Base-by-base conservation (phyloP, 2,329 filamentous ascomycete genomes). In the Aspergillus cejpii region DNA sequence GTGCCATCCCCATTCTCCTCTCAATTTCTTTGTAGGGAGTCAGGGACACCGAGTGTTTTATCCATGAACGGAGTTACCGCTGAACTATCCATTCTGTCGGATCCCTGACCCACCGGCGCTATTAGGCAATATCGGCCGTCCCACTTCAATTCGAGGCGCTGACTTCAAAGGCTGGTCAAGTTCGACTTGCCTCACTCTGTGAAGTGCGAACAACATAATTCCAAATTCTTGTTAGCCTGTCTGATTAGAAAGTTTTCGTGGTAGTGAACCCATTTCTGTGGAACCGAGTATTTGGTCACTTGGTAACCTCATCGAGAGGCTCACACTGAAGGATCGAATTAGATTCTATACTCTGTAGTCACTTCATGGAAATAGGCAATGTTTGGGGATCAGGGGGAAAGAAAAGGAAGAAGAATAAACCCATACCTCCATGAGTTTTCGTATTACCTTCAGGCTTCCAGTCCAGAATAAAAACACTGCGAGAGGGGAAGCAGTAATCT, bases 71-170 rank as follows among this genome's bases (percentile, higher is more conserved):
- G 43, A 49, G 37, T 40, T 48, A 47, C 49, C 47, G 48, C 50
- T 45, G 43, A 39, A 29, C 24, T 44, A 48, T 47, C 54, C 54
- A 57, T 43, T 49, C 53, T 55, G 51, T 49, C 53, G 54, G 54
- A 52, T 50, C 44, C 33, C 38, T 27, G 51, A 43, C 53, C 53
- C 53, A 57, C 54, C 39, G 40, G 45, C 42, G 47, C 45, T 47
- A 52, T 11, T 12, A 15, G 17, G 14, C 17, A 34, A 34, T 15
- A 34, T 34, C 15, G 31, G 2, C 31, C 15, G 31, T 20, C 31
- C 15, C 31, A 34, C 17, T 6, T n/a, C 4, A 17, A 34, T 34
- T 34, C 15, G 27, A 3, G 17, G 17, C 15, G 31, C 31, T 24
- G 10, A 5, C n/a, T n/a, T n/a, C n/a, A 20, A n/a, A 34, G 31